Evolutionary conservation across 208 protist genomes (phyloP).

Genomic region (Trichomonas tenax): DNA sequence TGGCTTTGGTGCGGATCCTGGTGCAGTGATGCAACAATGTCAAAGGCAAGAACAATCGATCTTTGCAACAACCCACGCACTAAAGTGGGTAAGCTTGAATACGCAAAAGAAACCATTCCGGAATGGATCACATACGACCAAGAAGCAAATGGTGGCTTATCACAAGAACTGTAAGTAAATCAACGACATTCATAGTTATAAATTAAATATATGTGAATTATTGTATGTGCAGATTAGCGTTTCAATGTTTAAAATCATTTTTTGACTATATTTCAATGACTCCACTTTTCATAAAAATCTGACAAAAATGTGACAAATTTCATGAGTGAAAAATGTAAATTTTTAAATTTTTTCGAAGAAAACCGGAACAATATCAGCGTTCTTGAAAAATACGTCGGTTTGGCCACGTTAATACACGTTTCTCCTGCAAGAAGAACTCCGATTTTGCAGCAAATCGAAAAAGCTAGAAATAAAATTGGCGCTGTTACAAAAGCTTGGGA

Average conservation of each 20-base stretch:
- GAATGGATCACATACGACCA: neutral
- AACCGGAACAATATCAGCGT: neutral
- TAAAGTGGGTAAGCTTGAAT: constrained; percentile 47
- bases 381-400: neutral
- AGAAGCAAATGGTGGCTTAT: neutral
- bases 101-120: neutral
- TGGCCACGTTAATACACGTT: neutral
- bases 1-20: constrained; percentile 53
- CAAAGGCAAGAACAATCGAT: constrained; percentile 48
- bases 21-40: constrained; percentile 37
- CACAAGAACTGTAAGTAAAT: neutral
- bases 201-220: too few species aligned
- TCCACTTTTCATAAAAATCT: too few species aligned
- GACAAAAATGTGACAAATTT: too few species aligned
- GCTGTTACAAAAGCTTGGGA: neutral
- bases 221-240: too few species aligned
- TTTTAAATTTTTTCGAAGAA: neutral
- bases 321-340: neutral
- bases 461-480: neutral
- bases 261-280: too few species aligned
- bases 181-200: too few species aligned
- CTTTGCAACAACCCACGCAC: constrained; percentile 54
- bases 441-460: neutral
- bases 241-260: too few species aligned
- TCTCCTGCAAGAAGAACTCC: neutral